Percentiles rank a stretch among this genome's conserved stretches.
Conservation (phyloP, 345 rosid genomes). For the Eucalyptus marginata region DNA sequence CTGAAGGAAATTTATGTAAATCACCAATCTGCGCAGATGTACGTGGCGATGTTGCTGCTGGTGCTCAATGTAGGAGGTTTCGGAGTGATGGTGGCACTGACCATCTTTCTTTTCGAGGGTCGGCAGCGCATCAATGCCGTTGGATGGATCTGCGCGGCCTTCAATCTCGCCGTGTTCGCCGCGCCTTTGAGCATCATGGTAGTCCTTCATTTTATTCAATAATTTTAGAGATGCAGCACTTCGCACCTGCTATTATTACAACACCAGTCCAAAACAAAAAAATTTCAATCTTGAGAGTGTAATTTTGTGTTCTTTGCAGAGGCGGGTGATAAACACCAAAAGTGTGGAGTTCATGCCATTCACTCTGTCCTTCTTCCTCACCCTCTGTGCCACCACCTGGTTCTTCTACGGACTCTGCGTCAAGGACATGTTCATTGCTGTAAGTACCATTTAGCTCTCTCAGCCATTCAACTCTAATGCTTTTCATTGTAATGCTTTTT, state of each 20-base stretch:
- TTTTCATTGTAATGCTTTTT: not conserved
- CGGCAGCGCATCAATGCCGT: slow-evolving; percentile 8
- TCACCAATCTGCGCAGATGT: slow-evolving; percentile 5
- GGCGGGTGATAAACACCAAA: slow-evolving; percentile 28
- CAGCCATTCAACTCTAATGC: not conserved
- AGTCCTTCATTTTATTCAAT: not conserved
- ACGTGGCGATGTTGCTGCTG: slow-evolving; percentile 11
- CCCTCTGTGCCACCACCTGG: slow-evolving; percentile 15
- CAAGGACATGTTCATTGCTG: slow-evolving; percentile 12
- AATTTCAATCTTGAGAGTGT: not conserved
- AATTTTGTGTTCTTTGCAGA: slow-evolving; percentile 2
- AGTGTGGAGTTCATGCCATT: slow-evolving; percentile 54
- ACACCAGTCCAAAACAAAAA: not conserved
- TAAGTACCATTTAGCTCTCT: not conserved
- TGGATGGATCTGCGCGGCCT: slow-evolving; percentile 42
- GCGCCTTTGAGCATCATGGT: slow-evolving; percentile 62
- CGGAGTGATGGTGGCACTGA: slow-evolving; percentile 9
- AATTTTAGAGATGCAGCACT: not conserved
- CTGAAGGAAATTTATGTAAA: not conserved
- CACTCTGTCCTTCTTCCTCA: slow-evolving; percentile 25
- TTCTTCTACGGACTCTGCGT: slow-evolving; percentile 15
- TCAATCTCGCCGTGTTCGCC: slow-evolving; percentile 34
- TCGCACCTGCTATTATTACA: not conserved
- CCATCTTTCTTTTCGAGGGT: slow-evolving; percentile 5
- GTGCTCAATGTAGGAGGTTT: slow-evolving; percentile 22